A percentile compares a stretch with the other conserved stretches of the same genome.
Evolutionary conservation across 192 early-diverging fungal genomes (phyloP).

Genomic region (Coemansia javaensis): DNA sequence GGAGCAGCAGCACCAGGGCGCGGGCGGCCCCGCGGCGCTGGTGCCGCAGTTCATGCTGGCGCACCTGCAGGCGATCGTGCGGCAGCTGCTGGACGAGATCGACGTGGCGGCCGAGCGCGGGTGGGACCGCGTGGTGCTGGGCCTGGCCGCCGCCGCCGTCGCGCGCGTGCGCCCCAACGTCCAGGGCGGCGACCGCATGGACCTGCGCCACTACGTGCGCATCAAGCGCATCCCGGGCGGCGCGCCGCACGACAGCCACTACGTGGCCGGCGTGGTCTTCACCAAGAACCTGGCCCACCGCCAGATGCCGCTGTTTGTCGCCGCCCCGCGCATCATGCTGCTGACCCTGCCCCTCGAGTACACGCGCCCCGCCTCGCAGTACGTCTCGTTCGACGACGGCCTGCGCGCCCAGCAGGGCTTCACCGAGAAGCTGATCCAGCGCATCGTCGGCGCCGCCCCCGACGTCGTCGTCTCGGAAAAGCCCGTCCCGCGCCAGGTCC

Average conservation of each 20-base stretch:
- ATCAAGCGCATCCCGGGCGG: slow-evolving; percentile 95
- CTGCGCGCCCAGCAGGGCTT: slow-evolving; percentile 82
- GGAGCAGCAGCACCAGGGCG: no score
- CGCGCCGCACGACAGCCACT: slow-evolving; percentile 68
- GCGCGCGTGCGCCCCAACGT: slow-evolving; percentile 54
- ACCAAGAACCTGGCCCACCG: slow-evolving; percentile 92
- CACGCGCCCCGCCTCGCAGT: slow-evolving; percentile 57
- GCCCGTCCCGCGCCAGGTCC: slow-evolving; percentile 75
- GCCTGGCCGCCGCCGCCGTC: slow-evolving; percentile 27
- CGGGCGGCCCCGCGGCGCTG: slow-evolving; percentile 14
- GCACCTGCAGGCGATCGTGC: slow-evolving; percentile 65
- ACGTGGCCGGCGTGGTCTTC: slow-evolving; percentile 87
- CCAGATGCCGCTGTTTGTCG: slow-evolving; percentile 68
- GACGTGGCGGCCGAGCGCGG: slow-evolving; percentile 47
- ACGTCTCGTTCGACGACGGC: slow-evolving; percentile 76
- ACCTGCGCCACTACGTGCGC: slow-evolving; percentile 86
- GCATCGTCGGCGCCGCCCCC: slow-evolving; percentile 73
- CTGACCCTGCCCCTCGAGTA: slow-evolving; percentile 81
- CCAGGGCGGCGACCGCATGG: slow-evolving; percentile 74
- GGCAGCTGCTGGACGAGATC: slow-evolving; percentile 67
- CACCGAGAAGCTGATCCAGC: slow-evolving; percentile 68
- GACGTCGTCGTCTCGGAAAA: slow-evolving; percentile 77
- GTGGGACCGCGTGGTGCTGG: slow-evolving; percentile 33
- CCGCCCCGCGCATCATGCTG: slow-evolving; percentile 76
- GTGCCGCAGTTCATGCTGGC: slow-evolving; percentile 45